Evolutionary conservation across 768 basidiomycete genomes (phyloP), one percentile per base, ranked within the genome.

Genomic region (Termitomyces eurrhizus): DNA sequence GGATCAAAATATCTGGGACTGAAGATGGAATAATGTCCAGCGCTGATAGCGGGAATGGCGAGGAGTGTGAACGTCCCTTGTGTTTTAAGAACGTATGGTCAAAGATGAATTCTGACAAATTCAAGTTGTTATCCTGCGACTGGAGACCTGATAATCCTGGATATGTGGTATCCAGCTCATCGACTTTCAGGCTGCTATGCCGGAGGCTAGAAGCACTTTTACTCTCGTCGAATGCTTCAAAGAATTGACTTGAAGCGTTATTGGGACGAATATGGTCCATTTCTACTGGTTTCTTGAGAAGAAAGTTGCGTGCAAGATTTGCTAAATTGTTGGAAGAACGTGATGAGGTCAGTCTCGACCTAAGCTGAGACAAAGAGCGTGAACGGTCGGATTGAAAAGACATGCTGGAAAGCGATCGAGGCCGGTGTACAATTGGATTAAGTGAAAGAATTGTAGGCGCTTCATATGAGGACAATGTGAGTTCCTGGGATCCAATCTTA

Each of bases 1-100:
- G 83, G 42, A 73, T 69, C 67, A 84, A 85, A 12, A 81, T 66
- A 64, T 87, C 84, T 29, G 78, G 70, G 8, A 76, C 71, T n/a
- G 75, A 69, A 29, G 75, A 68, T 4, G 86, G 82, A 32, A 89
- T 74, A 59, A 83, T 75, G 63, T 90, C 89, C 56, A 89, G 74
- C 7, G 78, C 79, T 8, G 85, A 86, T 42, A 81, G 70, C 4
- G 89, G 86, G 56, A 83, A 75, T 0, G 89, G 89, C 16, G 80
- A 83, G 2, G 89, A 89, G 62, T 85, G 79, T 14, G 87, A 85
- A 42, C 88, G 83, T 26, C 75, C 76, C 67, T 87, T 89, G 55
- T 70, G 71, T 62, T 76, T 83, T 46, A 82, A 59, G 35, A 42
- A 52, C 14, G 52, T 41, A 33, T 46, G 58, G 52, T 61, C 57